Evolutionary conservation across 1,139 yeast species (phyloP).

Genomic region (Kurtzmaniella quercitrusa): DNA sequence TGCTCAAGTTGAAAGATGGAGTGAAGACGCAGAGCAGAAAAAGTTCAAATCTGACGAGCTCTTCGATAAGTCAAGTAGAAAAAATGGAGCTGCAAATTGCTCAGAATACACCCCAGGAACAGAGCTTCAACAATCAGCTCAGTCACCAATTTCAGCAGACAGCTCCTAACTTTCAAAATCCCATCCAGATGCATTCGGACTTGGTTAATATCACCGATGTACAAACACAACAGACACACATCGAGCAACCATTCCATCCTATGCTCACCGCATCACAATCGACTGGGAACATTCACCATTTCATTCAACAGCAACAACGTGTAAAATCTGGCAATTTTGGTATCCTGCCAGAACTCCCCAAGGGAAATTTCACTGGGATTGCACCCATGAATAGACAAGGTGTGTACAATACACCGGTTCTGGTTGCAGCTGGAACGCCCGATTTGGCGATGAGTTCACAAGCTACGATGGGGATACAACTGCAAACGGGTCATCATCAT

Average conservation of each 20-base stretch:
- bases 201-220: background rate
- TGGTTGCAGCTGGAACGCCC: background rate
- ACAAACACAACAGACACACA: background rate
- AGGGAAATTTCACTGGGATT: background rate
- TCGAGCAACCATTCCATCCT: constrained; percentile 7
- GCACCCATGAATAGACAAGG: background rate
- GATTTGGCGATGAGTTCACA: constrained; percentile 1
- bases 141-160: constrained; percentile 1
- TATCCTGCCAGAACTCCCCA: constrained; percentile 1
- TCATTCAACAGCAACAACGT: constrained; percentile 4
- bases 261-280: constrained; percentile 12
- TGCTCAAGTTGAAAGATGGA: constrained; percentile 13
- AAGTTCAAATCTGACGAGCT: background rate
- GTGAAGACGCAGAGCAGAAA: constrained; percentile 4
- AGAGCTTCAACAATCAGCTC: background rate
- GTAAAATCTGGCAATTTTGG: background rate
- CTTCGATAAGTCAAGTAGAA: background rate
- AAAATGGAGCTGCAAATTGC: constrained; percentile 1
- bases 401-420: background rate
- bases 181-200: background rate
- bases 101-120: background rate
- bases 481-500: background rate
- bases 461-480: background rate
- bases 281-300: constrained; percentile 12
- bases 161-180: constrained; percentile 1